phyloP scores from a whole-genome alignment of 2,329 filamentous ascomycete species.

The Capronia coronata region DNA sequence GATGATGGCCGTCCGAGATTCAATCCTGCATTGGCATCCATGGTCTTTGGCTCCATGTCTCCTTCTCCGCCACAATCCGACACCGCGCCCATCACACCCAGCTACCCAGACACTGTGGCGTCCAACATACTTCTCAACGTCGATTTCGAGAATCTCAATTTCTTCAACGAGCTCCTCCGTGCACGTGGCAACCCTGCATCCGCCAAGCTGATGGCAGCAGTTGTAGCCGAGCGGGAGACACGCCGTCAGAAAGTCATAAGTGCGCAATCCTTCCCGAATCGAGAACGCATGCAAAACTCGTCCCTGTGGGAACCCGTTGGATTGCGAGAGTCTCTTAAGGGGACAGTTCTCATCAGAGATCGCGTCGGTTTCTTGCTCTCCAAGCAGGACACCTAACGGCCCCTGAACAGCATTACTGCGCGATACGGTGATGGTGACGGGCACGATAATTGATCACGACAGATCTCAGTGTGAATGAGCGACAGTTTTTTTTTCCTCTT shows the following conservation, averaged over 20 bases:
- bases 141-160: constrained; percentile 23
- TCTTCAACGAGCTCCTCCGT: constrained; percentile 18
- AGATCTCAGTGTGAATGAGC: neutral
- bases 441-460: neutral
- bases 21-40: constrained; percentile 26
- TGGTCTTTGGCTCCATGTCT: constrained; percentile 29
- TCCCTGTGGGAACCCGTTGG: constrained; percentile 24
- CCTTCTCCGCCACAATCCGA: constrained; percentile 16
- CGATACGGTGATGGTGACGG: neutral
- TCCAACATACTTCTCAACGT: constrained; percentile 27
- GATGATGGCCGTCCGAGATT: constrained; percentile 20
- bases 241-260: constrained; percentile 19
- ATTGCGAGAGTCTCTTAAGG: constrained; percentile 19
- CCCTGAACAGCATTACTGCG: neutral
- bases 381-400: constrained; percentile 4
- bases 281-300: constrained; percentile 22
- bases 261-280: constrained; percentile 17
- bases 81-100: constrained; percentile 1
- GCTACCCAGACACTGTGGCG: constrained; percentile 15
- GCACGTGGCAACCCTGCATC: constrained; percentile 4
- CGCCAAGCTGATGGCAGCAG: constrained; percentile 16
- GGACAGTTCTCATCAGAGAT: constrained; percentile 17
- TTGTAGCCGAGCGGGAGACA: constrained; percentile 24
- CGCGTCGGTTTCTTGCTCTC: constrained; percentile 24
- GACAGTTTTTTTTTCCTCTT: neutral